A percentile compares a stretch with the other conserved stretches of the same genome.
These are phyloP conservation scores for Leccinum fallax DNA, from an alignment of 1,284 basidiomycete species.

Conservation along the genomic window DNA sequence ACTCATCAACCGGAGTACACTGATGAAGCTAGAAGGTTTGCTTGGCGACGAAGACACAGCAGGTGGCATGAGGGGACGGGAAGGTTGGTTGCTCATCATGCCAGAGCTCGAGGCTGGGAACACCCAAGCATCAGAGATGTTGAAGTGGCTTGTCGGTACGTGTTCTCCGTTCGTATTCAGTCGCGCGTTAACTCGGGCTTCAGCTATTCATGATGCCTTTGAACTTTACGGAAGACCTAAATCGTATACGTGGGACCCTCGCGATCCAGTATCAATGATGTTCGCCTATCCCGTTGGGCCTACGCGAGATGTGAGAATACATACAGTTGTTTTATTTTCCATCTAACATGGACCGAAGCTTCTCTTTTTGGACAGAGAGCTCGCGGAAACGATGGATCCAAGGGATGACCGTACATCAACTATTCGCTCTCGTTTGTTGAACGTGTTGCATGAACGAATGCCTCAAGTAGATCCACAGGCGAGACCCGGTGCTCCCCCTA, in stretches of 20 bases:
- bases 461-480: constrained; percentile 37
- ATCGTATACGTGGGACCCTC: constrained; percentile 85
- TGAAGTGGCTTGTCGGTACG: constrained; percentile 91
- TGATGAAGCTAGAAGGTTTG: constrained; percentile 86
- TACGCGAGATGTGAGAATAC: constrained; percentile 62
- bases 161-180: constrained; percentile 12
- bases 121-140: constrained; percentile 71
- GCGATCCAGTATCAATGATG: constrained; percentile 76
- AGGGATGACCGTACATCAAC: constrained; percentile 76
- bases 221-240: constrained; percentile 84
- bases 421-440: constrained; percentile 63
- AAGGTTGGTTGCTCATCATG: constrained; percentile 89
- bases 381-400: constrained; percentile 78
- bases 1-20: constrained; percentile 81
- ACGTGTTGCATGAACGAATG: constrained; percentile 71
- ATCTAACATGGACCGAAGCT: constrained; percentile 46
- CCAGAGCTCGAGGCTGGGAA: constrained; percentile 67
- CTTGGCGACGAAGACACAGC: constrained; percentile 78
- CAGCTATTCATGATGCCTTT: constrained; percentile 86
- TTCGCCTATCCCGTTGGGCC: constrained; percentile 82
- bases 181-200: constrained; percentile 11
- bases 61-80: constrained; percentile 57
- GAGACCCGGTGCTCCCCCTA: constrained; percentile 19
- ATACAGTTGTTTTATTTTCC: not conserved
- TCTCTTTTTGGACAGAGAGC: constrained; percentile 88